These are phyloP conservation scores for Ogataea trehalophila DNA, from an alignment of 805 yeast species.

Conservation along the genomic window DNA sequence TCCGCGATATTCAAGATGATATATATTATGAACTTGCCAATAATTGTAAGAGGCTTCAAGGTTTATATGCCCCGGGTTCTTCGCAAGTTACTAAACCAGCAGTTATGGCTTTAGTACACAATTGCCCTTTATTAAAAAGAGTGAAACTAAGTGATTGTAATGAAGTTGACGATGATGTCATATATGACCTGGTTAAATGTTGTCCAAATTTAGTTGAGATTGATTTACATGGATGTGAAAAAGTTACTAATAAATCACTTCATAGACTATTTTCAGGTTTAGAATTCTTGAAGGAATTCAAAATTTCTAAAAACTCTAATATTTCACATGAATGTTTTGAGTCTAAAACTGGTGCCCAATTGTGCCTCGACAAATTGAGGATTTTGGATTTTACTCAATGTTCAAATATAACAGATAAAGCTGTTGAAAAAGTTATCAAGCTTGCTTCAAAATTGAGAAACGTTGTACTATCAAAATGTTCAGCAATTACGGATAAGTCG, in stretches of 20 bases:
- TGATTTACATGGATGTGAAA: slow-evolving; percentile 79
- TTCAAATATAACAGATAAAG: slow-evolving; percentile 70
- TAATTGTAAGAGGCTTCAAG: slow-evolving; percentile 76
- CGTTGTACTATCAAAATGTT: slow-evolving; percentile 85
- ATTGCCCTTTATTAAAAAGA: slow-evolving; percentile 74
- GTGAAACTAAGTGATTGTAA: slow-evolving; percentile 73
- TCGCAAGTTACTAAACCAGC: slow-evolving; percentile 63
- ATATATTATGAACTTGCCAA: slow-evolving; percentile 63
- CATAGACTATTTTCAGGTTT: slow-evolving; percentile 52
- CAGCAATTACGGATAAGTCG: slow-evolving; percentile 78
- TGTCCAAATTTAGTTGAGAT: slow-evolving; percentile 85
- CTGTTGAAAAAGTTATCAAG: slow-evolving; percentile 64
- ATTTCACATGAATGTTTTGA: slow-evolving; percentile 64
- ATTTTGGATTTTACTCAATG: slow-evolving; percentile 84
- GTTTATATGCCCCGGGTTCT: slow-evolving; percentile 85
- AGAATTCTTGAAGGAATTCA: slow-evolving; percentile 76
- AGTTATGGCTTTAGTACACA: slow-evolving; percentile 48
- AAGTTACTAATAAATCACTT: slow-evolving; percentile 62
- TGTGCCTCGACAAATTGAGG: slow-evolving; percentile 60
- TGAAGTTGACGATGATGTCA: slow-evolving; percentile 58
- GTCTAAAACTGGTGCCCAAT: slow-evolving; percentile 23
- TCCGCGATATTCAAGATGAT: slow-evolving; percentile 61
- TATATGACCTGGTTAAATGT: slow-evolving; percentile 55
- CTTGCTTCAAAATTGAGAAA: slow-evolving; percentile 85
- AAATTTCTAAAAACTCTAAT: slow-evolving; percentile 68